Evolutionary conservation across 495 filamentous ascomycete species (phyloP), one percentile per base, ranked within the genome.

Genomic region (Penicillium paxilli): DNA sequence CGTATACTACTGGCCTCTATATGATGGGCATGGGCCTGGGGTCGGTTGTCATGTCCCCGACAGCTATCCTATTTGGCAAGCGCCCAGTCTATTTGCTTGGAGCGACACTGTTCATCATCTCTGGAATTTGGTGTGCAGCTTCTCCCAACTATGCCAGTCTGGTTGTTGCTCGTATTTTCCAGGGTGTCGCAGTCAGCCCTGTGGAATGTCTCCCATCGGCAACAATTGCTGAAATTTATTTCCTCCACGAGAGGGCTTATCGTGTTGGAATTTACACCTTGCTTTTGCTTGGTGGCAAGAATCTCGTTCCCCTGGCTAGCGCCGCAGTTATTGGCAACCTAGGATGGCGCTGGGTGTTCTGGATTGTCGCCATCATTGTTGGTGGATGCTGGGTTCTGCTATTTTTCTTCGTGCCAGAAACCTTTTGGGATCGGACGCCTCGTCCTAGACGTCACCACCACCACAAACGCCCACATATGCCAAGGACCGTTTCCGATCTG

Each of bases 201-300:
- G 90, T 95, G n/a, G 94, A 98, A 69, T 93, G 91, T 61, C 80
- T 98, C 44, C 94, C 94, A 0, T 96, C 91, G 3, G 94, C 94
- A 11, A 96, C 92, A 1, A 91, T 98, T 56, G 92, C 92, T 7
- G 94, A 98, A 69, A 97, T 98, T 56, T 98, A 91, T 75, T 97
- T 96, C 64, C 75, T 98, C 16, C 94, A 98, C 57, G 94, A 98
- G 72, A 79, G 93, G 37, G 94, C 94, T 2, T 98, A 92, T 64
- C 87, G 94, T 8, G 83, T 98, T 28, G 94, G 94, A n/a, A 91
- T 97, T 19, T 98, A 98, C 66, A 96, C 93, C 0, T 71, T 98
- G 10, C 69, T 97, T 2, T 78, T 97, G 11, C 81, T 98, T 0
- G 90, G 92, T 10, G 94, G 94, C 14, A 98, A 97, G 76, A 98